phyloP scores from a whole-genome alignment of 2,329 filamentous ascomycete genomes.

The Talaromyces pinophilus region DNA sequence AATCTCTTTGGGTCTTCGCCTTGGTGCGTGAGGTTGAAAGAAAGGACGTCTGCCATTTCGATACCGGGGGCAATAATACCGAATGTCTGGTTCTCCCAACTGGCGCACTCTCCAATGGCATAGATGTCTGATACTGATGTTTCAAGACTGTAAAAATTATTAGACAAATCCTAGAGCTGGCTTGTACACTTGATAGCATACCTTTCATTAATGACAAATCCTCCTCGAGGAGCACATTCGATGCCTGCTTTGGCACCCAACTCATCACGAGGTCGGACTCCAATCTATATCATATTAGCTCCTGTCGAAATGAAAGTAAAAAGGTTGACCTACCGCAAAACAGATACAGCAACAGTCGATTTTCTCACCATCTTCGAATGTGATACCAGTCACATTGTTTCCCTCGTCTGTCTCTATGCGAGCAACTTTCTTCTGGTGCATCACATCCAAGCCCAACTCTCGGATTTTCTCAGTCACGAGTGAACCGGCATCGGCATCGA shows the following conservation, averaged over 20 bases:
- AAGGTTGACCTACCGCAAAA: constrained; percentile 62
- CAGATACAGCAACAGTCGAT: constrained; percentile 80
- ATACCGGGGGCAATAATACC: constrained; percentile 86
- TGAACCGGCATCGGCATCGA: constrained; percentile 76
- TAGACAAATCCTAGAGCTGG: too few relatives aligned
- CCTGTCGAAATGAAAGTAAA: background rate
- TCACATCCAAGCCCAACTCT: constrained; percentile 74
- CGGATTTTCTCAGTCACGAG: constrained; percentile 82
- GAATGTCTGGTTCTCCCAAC: constrained; percentile 83
- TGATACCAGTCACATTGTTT: constrained; percentile 70
- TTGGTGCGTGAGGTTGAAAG: constrained; percentile 86
- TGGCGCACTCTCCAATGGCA: constrained; percentile 87
- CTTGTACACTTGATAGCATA: too few relatives aligned
- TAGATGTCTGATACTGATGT: constrained; percentile 76
- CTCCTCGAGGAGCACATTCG: constrained; percentile 69
- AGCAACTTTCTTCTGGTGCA: constrained; percentile 74
- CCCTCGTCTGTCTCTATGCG: constrained; percentile 67
- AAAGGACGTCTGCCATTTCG: constrained; percentile 88
- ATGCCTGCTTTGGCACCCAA: constrained; percentile 71
- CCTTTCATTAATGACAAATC: constrained; percentile 61
- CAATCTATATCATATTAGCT: constrained; percentile 56
- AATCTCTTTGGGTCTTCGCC: constrained; percentile 69
- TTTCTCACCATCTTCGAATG: constrained; percentile 77
- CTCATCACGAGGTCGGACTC: constrained; percentile 78
- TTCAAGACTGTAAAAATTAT: constrained; percentile 48